Evolutionary conservation across 768 basidiomycete genomes (phyloP), one percentile per base, ranked within the genome.

Genomic region (Scleroderma bovista): DNA sequence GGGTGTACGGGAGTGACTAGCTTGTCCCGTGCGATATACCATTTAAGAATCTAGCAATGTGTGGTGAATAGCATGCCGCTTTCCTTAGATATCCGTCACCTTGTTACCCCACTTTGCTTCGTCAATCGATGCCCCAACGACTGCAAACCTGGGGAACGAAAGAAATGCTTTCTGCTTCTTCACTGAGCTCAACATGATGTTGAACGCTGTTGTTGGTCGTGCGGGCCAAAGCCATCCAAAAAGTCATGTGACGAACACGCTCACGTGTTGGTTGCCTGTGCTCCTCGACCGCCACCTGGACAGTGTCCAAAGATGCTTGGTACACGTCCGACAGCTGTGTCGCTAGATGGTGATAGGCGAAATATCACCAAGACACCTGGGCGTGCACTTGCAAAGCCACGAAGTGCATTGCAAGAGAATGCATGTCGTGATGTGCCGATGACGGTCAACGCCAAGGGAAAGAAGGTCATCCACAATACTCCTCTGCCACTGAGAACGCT

Each of bases 91-190:
- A 20, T 20, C 42, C 65, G 9, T 31, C 37, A 74, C 89, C 75
- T 81, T 87, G 48, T 86, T 88, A 26, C 91, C 90, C 62, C 73
- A 88, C 70, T 92, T 93, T 50, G 71, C 72, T 58, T 78, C 75
- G 66, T 92, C 84, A 54, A 82, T 90, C 39, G 87, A 91, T 4
- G 88, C 88, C 20, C 91, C 90, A 13, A 89, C 80, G 23, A 93
- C 89, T 29, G 88, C 91, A 49, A 76, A 93, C 52, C 71, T 62
- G 6, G 83, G 72, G 12, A 80, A 77, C 8, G 77, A 71, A 37
- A 92, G 63, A 67, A 92, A 92, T 34, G 62, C 57, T 38, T 63
- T 67, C 57, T 75, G 69, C 50, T 78, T 77, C 51, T 82, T 73
- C 38, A 71, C 59, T 54, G 69, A 60, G 33, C 52, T 59, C 10